Base-by-base conservation (phyloP, 192 early-diverging fungal species). In the Paraglomus brasilianum region DNA sequence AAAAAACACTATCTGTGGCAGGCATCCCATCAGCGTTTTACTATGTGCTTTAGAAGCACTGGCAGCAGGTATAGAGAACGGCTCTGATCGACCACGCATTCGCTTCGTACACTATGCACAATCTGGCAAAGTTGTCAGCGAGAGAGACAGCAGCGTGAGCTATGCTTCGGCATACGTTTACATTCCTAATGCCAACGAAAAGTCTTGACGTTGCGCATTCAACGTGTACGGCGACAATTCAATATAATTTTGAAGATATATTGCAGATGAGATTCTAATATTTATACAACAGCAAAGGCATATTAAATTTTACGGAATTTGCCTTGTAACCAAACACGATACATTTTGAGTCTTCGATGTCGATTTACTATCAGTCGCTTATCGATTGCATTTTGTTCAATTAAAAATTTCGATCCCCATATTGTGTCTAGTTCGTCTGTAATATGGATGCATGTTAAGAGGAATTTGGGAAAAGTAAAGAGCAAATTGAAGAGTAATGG, bases 281-380 rank as follows among this genome's bases (percentile, higher is more conserved):
- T 30, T 30, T 30, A 30, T 30, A 30, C 30, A 30, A 30, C 30
- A 30, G n/a, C n/a, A n/a, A n/a, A 30, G 30, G 30, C 30, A 30
- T 30, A 30, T 30, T 30, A 30, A 30, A 1, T 30, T 67, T 94
- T 97, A 57, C 89, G 79, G 77, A 97, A 96, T 82, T 98, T 98
- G 39, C 90, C 95, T 77, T 99, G 98, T 24, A 98, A 75, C 97
- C 97, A 99, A 8, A 92, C 85, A 5, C 97, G 82, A 78, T 96
- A 96, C 98, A 99, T 99, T 74, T 96, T 97, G 39, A 98, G 78
- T 80, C 97, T 89, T 46, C 86, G 75, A 68, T 86, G 75, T 47
- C 98, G 83, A 77, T 99, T 98, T 49, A 98, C 95, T 15, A 99
- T 80, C 73, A 99, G 77, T 24, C 97, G 80, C 41, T 93, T 81